A percentile compares a stretch with the other conserved stretches of the same genome.
phyloP scores from a whole-genome alignment of 2,329 filamentous ascomycete genomes.

The Fusarium brachygibbosum region DNA sequence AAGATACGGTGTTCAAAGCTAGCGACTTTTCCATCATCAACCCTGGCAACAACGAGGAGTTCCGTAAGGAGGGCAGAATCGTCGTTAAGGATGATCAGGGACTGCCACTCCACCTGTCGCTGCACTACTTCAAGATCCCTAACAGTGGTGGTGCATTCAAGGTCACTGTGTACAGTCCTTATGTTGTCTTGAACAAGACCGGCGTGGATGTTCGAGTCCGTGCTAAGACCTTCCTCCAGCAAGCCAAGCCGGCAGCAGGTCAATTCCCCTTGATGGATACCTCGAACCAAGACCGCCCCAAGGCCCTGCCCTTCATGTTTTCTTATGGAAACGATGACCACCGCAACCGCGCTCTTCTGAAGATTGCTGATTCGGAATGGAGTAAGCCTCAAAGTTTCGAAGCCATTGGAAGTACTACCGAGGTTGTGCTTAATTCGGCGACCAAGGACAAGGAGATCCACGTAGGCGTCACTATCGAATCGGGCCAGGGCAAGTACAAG shows the following conservation, averaged over 20 bases:
- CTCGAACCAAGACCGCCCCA: constrained; percentile 69
- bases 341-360: constrained; percentile 89
- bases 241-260: constrained; percentile 85
- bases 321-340: constrained; percentile 90
- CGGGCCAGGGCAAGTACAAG: constrained; percentile 97
- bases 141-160: constrained; percentile 96
- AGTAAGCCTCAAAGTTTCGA: constrained; percentile 99
- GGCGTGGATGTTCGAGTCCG: constrained; percentile 89
- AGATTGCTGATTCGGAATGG: constrained; percentile 91
- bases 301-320: constrained; percentile 94
- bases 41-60: constrained; percentile 87
- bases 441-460: constrained; percentile 85
- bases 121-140: constrained; percentile 92
- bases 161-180: constrained; percentile 94
- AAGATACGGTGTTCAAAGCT: constrained; percentile 93
- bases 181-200: constrained; percentile 95
- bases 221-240: constrained; percentile 89
- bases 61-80: constrained; percentile 83
- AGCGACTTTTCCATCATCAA: constrained; percentile 99
- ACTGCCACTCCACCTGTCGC: constrained; percentile 80
- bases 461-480: constrained; percentile 86
- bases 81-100: constrained; percentile 88
- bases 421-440: constrained; percentile 83
- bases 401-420: constrained; percentile 92
- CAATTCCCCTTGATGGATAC: constrained; percentile 72